These are phyloP conservation scores for Camellia japonica DNA, from an alignment of 148 eudicot species.

Conservation along the genomic window DNA sequence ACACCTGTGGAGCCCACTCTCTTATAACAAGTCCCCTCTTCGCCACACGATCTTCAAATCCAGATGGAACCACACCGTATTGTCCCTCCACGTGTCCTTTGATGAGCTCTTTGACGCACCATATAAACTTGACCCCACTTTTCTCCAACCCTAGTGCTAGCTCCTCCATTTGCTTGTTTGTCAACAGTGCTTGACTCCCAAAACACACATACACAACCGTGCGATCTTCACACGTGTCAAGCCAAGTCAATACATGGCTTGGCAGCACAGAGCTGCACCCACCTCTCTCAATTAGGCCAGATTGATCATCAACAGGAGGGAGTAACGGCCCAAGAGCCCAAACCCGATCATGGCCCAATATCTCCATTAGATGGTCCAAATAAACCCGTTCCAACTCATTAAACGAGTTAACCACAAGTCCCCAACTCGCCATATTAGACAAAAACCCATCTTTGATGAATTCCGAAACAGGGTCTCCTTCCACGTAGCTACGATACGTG, in stretches of 20 bases:
- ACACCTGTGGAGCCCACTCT: constrained; percentile 50
- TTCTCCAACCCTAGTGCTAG: constrained; percentile 40
- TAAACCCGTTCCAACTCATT: constrained; percentile 25
- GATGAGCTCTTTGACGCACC: constrained; percentile 21
- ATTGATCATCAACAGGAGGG: not conserved
- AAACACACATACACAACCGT: constrained; percentile 51
- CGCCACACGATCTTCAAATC: constrained; percentile 44
- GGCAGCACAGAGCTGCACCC: too few relatives aligned
- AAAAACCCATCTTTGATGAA: not conserved
- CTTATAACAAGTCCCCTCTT: constrained; percentile 33
- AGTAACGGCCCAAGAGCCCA: constrained; percentile 10
- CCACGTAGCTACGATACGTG: too few relatives aligned
- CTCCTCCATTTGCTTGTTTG: constrained; percentile 33
- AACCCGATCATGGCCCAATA: constrained; percentile 25
- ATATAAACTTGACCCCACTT: constrained; percentile 37
- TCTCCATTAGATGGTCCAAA: not conserved
- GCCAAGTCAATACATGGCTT: not conserved
- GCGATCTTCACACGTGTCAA: constrained; percentile 23
- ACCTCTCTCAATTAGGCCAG: too few relatives aligned
- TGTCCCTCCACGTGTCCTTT: constrained; percentile 19
- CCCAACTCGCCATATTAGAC: constrained; percentile 21
- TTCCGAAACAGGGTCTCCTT: too few relatives aligned
- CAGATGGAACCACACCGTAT: constrained; percentile 34
- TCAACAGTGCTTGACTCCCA: constrained; percentile 44
- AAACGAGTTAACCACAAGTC: constrained; percentile 35